Percentiles rank a stretch among this genome's conserved stretches.
Conservation (phyloP, 768 basidiomycete species). For the Serendipita sp. region DNA sequence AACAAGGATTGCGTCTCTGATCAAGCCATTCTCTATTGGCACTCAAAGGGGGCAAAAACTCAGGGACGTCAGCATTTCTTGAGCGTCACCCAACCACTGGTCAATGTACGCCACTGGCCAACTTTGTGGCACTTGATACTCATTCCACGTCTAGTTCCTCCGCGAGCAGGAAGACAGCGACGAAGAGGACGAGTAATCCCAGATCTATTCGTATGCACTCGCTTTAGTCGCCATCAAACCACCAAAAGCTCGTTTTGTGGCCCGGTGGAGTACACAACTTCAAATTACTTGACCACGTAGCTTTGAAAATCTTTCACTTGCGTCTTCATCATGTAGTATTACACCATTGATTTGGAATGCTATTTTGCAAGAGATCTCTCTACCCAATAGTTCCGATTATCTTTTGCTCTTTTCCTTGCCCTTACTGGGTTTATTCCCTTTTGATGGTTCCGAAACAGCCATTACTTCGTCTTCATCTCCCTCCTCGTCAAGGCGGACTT, state of each 20-base stretch:
- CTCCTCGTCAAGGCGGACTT: not conserved
- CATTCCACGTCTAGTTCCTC: conserved; percentile 44
- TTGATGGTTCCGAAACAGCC: not conserved
- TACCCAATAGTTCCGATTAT: not conserved
- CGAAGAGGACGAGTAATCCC: conserved; percentile 47
- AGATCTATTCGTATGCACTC: not conserved
- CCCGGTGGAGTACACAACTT: no score
- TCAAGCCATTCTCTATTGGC: conserved; percentile 95
- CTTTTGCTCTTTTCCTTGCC: not conserved
- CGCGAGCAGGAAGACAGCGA: conserved; percentile 64
- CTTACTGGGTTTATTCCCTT: not conserved
- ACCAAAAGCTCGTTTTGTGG: no score
- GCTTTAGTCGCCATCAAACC: not conserved
- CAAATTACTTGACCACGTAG: no score
- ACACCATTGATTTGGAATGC: no score
- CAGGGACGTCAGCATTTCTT: conserved; percentile 94
- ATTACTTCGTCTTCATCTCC: not conserved
- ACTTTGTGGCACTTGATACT: not conserved
- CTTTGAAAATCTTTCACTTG: no score
- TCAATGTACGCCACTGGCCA: conserved; percentile 45
- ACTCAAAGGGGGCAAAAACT: conserved; percentile 90
- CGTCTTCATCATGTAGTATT: no score
- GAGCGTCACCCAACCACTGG: conserved; percentile 70
- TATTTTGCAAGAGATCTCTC: no score
- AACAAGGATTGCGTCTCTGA: conserved; percentile 92